Evolutionary conservation across 768 basidiomycete genomes (phyloP), one percentile per base, ranked within the genome.

Genomic region (Gelatoporia subvermispora): DNA sequence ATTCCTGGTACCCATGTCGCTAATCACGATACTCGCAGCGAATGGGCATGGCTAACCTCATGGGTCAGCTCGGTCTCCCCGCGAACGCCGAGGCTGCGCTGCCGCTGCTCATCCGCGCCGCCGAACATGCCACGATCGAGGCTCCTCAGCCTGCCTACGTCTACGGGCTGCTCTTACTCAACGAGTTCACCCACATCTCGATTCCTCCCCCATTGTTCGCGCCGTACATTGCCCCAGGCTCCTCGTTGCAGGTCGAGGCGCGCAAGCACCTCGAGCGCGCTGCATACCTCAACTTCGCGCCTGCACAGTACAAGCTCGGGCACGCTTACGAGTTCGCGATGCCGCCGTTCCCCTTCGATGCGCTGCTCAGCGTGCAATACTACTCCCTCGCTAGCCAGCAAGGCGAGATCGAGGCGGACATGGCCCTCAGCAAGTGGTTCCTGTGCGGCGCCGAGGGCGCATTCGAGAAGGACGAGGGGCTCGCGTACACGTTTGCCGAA

Each of bases 401-500:
- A 50, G 89, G 90, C 28, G 91, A 96, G 65, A 74, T 78, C 20
- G 93, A 97, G 64, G 95, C 95, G 0, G 93, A 98, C 62, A 94
- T 97, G 93, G 94, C 93, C 2, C 76, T 97, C 45, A 85, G 82
- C 65, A 97, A 96, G 68, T 98, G 95, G 94, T 97, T 96, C 72
- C 69, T 98, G 42, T 94, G 93, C 61, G 94, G 94, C 3, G 82
- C 84, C 4, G 74, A 77, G 31, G 78, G 78, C 8, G 68, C 72
- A 13, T 93, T 96, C 57, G 88, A 89, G 35, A 92, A 93, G 66
- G 90, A 94, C 63, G 93, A 96, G 62, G 69, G 63, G 1, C 75
- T 97, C 3, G 93, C 95, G 2, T 80, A 80, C 54, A 88, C 84
- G 0, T 98, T 95, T 68, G 95, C 95, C 0, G 85, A 90, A 54